Evolutionary conservation across 2,329 filamentous ascomycete genomes (phyloP).

Genomic region (Colletotrichum eremochloae): DNA sequence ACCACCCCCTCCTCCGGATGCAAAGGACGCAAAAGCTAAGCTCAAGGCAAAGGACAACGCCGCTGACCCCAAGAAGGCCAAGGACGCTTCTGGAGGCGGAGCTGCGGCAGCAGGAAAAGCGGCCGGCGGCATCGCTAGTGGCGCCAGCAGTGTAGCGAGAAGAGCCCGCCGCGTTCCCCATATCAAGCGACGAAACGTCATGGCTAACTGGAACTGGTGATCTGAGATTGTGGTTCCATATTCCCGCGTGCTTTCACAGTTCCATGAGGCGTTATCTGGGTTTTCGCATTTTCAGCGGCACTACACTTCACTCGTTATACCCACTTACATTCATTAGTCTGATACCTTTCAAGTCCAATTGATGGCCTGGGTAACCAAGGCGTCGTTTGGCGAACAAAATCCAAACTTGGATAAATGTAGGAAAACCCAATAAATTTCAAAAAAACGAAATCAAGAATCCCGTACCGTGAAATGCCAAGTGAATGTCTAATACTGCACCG

Average conservation of each 20-base stretch:
- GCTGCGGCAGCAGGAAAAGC: conserved; percentile 17
- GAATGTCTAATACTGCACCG: background rate
- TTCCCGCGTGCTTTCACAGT: background rate
- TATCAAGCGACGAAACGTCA: conserved; percentile 27
- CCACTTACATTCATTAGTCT: background rate
- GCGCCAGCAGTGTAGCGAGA: background rate
- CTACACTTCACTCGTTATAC: background rate
- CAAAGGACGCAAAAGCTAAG: conserved; percentile 8
- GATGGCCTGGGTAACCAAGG: background rate
- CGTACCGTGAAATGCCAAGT: background rate
- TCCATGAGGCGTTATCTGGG: background rate
- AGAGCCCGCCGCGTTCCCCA: background rate
- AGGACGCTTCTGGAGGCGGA: conserved; percentile 12
- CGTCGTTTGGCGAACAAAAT: background rate
- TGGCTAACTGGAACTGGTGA: conserved; percentile 30
- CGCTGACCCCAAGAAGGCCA: conserved; percentile 28
- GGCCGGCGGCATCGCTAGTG: background rate
- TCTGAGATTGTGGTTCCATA: background rate
- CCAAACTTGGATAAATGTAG: too few species aligned
- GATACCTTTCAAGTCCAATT: background rate
- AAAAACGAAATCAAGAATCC: background rate
- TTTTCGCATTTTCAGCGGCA: background rate
- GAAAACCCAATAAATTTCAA: background rate
- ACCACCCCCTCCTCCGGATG: background rate
- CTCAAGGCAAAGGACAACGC: conserved; percentile 1